Percentiles rank a stretch among this genome's conserved stretches.
These are phyloP conservation scores for Fagus crenata DNA, from an alignment of 306 rosid genomes.

Conservation along the genomic window DNA sequence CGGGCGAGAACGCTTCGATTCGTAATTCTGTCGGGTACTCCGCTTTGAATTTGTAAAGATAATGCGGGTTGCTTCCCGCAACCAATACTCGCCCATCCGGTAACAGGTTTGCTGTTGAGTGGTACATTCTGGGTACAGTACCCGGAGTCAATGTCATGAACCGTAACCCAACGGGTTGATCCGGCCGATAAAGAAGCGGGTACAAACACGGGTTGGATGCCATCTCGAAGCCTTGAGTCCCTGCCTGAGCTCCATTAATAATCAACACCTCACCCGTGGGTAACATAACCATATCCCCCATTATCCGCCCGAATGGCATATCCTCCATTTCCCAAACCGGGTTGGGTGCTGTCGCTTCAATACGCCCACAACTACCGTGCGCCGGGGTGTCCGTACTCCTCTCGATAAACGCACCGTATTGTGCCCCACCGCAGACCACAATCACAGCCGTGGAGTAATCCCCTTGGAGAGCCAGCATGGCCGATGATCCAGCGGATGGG, in stretches of 20 bases:
- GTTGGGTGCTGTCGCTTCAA: conserved; percentile 43
- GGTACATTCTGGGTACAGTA: conserved; percentile 72
- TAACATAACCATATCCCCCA: conserved; percentile 93
- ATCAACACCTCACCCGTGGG: conserved; percentile 74
- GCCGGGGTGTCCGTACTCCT: conserved; percentile 62
- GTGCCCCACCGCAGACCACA: conserved; percentile 82
- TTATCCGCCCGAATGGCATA: conserved; percentile 77
- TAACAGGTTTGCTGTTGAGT: conserved; percentile 73
- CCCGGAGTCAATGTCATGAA: conserved; percentile 83
- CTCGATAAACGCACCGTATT: conserved; percentile 63
- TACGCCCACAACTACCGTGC: conserved; percentile 73
- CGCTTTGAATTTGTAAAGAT: conserved; percentile 46
- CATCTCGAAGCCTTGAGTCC: conserved; percentile 71
- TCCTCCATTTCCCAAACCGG: conserved; percentile 81
- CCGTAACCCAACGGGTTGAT: conserved; percentile 68
- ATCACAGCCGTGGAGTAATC: conserved; percentile 59
- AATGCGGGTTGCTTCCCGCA: conserved; percentile 84
- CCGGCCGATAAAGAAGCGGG: conserved; percentile 73
- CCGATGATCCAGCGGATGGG: conserved; percentile 90
- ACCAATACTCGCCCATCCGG: conserved; percentile 74
- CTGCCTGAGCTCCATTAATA: conserved; percentile 80
- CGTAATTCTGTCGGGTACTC: conserved; percentile 72
- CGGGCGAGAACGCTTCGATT: conserved; percentile 81
- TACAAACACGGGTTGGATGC: conserved; percentile 69
- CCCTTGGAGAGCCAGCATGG: conserved; percentile 54